These are phyloP conservation scores for Pythium sp. DNA, from an alignment of 352 stramenopile species.

Conservation along the genomic window DNA sequence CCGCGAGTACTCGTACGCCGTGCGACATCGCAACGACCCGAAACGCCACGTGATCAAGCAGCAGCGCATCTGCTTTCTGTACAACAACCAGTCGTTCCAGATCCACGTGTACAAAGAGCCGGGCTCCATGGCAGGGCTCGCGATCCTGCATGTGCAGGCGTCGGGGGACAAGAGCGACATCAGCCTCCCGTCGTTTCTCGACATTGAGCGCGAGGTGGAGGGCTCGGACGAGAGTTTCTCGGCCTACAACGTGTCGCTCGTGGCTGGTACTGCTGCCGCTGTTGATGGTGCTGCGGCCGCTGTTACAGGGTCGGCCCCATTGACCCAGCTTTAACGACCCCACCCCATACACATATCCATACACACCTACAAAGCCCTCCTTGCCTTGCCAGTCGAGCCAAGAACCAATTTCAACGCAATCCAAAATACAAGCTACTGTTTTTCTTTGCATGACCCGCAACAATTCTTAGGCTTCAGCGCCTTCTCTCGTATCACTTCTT, in stretches of 20 bases:
- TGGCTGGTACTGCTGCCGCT: constrained; percentile 25
- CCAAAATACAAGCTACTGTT: constrained; percentile 5
- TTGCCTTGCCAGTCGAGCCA: background rate
- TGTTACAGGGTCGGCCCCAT: constrained; percentile 13
- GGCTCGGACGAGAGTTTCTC: constrained; percentile 63
- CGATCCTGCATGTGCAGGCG: constrained; percentile 76
- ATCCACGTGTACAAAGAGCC: constrained; percentile 87
- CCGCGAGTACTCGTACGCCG: constrained; percentile 81
- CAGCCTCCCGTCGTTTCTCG: constrained; percentile 70
- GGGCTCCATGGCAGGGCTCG: constrained; percentile 47
- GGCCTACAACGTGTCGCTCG: constrained; percentile 81
- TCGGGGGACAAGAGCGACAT: constrained; percentile 56
- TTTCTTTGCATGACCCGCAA: background rate
- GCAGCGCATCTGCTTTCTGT: constrained; percentile 84
- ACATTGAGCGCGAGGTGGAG: constrained; percentile 63
- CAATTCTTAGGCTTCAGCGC: background rate
- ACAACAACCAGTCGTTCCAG: constrained; percentile 86
- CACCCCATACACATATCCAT: background rate
- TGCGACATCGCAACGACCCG: constrained; percentile 69
- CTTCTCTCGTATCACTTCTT: constrained; percentile 38
- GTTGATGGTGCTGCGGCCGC: constrained; percentile 37
- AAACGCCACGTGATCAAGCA: constrained; percentile 83
- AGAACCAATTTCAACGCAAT: constrained; percentile 8
- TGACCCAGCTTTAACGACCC: constrained; percentile 11
- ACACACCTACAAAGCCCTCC: background rate